These are phyloP conservation scores for Aspergillus melleus DNA, from an alignment of 2,329 filamentous ascomycete species.

Conservation along the genomic window DNA sequence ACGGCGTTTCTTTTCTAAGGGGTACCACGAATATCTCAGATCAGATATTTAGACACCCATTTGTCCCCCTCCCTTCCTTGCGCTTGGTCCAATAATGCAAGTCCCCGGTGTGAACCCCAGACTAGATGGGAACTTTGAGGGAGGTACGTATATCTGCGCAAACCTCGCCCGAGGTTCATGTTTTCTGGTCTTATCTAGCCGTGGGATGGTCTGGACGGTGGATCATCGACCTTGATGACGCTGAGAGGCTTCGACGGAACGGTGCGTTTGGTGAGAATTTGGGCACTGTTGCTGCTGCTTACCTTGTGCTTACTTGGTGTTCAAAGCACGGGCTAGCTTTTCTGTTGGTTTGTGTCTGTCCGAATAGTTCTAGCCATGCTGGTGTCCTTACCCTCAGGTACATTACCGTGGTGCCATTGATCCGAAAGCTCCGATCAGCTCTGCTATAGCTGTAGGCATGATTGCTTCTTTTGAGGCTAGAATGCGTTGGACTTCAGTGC, in stretches of 20 bases:
- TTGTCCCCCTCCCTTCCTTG: background rate
- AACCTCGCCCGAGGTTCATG: background rate
- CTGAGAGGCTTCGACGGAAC: background rate
- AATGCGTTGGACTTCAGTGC: background rate
- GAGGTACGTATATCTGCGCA: background rate
- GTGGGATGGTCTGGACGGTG: background rate
- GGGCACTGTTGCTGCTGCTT: background rate
- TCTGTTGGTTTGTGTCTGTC: background rate
- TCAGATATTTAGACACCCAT: background rate
- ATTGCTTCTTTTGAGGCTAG: background rate
- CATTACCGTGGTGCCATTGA: background rate
- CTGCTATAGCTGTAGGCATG: background rate
- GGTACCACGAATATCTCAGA: background rate
- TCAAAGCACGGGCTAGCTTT: background rate
- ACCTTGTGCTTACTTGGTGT: background rate
- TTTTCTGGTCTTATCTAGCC: background rate
- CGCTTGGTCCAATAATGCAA: background rate
- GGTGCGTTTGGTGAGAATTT: background rate
- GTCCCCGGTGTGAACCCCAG: background rate
- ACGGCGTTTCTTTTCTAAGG: background rate
- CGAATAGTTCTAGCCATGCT: background rate
- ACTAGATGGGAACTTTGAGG: background rate
- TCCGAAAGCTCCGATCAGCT: background rate
- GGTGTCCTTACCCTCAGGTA: background rate
- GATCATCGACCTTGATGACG: background rate